Conservation (phyloP, 805 yeast species). For the Scheffersomyces lignosus region DNA sequence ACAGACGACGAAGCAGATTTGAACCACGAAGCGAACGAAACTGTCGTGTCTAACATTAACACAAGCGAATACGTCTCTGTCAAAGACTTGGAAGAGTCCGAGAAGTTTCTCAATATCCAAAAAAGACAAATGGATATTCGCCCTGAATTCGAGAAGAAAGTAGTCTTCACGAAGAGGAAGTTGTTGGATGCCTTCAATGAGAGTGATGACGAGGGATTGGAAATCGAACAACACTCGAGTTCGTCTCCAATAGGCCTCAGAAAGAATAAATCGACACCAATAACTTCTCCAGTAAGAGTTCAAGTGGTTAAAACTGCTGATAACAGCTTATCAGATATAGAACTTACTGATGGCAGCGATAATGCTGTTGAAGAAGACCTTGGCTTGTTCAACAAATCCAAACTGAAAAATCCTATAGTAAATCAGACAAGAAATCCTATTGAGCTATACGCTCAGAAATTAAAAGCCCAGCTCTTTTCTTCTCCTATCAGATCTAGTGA, state of each 20-base stretch:
- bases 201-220: slow-evolving; percentile 20
- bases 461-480: slow-evolving; percentile 25
- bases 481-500: slow-evolving; percentile 21
- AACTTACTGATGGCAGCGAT: not conserved
- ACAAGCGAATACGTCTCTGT: slow-evolving; percentile 14
- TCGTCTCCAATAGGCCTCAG: slow-evolving; percentile 9
- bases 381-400: slow-evolving; percentile 1
- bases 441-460: slow-evolving; percentile 33
- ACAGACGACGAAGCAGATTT: slow-evolving; percentile 44
- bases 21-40: slow-evolving; percentile 21
- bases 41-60: slow-evolving; percentile 17
- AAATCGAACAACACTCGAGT: not conserved
- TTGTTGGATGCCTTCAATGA: slow-evolving; percentile 35
- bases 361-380: slow-evolving; percentile 1
- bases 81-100: slow-evolving; percentile 31
- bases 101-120: slow-evolving; percentile 33
- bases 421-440: slow-evolving; percentile 27
- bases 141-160: slow-evolving; percentile 28
- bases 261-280: slow-evolving; percentile 24
- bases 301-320: not conserved
- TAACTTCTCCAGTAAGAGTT: slow-evolving; percentile 30
- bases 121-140: slow-evolving; percentile 31
- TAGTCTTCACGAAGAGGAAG: slow-evolving; percentile 27
- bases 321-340: slow-evolving; percentile 2
- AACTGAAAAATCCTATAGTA: not conserved